Evolutionary conservation across 2,329 filamentous ascomycete genomes (phyloP), one percentile per base, ranked within the genome.

Genomic region (Pezicula neosporulosa): DNA sequence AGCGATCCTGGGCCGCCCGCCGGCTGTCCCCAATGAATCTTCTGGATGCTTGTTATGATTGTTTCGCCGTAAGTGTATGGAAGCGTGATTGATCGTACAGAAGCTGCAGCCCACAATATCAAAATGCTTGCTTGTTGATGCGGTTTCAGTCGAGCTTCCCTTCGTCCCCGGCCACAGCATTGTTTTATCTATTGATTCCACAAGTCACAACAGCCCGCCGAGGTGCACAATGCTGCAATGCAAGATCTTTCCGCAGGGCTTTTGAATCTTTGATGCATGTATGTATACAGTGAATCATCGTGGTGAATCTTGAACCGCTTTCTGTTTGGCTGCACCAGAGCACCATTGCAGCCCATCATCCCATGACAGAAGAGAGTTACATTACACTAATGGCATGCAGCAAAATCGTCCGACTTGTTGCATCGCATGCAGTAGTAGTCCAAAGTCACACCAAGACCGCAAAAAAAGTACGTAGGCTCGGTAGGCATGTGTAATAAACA

Each of bases 81-180:
- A 47, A 50, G 44, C 49, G 47, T 56, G 54, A 57, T 57, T 56
- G 54, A 56, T 57, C 51, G 49, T 27, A 57, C 53, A 50, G 33
- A 51, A 16, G 28, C 35, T 48, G 43, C 50, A 50, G 42, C 42
- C 15, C 21, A 44, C 30, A 33, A 33, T 13, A 13, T 33, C 9
- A 33, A 33, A 33, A 33, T 28, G 52, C 51, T 54, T 54, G 49
- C 44, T 47, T 55, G 49, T 56, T 48, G 54, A 55, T 41, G 47
- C 38, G 50, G 56, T 59, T 61, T 59, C 55, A 60, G 52, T 57
- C 56, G 42, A 52, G 42, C 48, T 38, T 50, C 52, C 54, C 44
- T 46, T 48, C 48, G 48, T 50, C 44, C 44, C 55, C 52, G 52
- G 50, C 54, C 52, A 47, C 48, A 53, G 45, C 55, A 50, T n/a